These are phyloP conservation scores for Tulasnella sp. DNA, from an alignment of 768 basidiomycete genomes.

Conservation along the genomic window DNA sequence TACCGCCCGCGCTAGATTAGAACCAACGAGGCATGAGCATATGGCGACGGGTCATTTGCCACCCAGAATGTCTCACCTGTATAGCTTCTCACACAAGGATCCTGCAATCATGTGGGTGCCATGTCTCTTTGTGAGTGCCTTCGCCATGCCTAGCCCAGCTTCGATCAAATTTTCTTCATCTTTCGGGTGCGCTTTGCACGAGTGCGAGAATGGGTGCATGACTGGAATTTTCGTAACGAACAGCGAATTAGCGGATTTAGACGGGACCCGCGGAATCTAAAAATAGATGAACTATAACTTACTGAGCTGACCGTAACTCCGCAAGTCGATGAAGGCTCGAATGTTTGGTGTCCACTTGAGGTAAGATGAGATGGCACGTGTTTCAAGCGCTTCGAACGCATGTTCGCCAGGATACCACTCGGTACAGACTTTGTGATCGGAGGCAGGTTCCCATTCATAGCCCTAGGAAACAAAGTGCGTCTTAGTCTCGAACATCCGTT, in stretches of 20 bases:
- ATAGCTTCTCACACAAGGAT: slow-evolving; percentile 45
- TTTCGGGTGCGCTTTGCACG: slow-evolving; percentile 56
- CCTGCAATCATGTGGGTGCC: slow-evolving; percentile 57
- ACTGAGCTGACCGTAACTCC: slow-evolving; percentile 84
- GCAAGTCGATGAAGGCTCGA: slow-evolving; percentile 65
- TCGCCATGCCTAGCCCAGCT: slow-evolving; percentile 60
- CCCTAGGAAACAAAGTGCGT: slow-evolving; percentile 45
- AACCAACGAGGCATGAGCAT: not conserved
- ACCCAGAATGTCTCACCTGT: slow-evolving; percentile 34
- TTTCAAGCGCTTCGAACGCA: slow-evolving; percentile 73
- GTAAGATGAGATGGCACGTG: slow-evolving; percentile 68
- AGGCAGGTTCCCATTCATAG: slow-evolving; percentile 53
- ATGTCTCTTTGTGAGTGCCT: slow-evolving; percentile 52
- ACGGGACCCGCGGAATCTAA: no score
- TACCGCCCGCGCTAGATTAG: slow-evolving; percentile 49
- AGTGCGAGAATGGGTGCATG: slow-evolving; percentile 60
- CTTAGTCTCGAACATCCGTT: not conserved
- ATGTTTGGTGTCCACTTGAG: slow-evolving; percentile 46
- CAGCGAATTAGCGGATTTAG: not conserved
- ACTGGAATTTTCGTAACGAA: slow-evolving; percentile 20
- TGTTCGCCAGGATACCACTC: slow-evolving; percentile 71
- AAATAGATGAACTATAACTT: slow-evolving; percentile 38
- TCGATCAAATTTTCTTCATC: slow-evolving; percentile 75
- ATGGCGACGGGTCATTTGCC: not conserved
- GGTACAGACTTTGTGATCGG: slow-evolving; percentile 53